Evolutionary conservation across 495 filamentous ascomycete genomes (phyloP).

Genomic region (Penicillium coffeae): DNA sequence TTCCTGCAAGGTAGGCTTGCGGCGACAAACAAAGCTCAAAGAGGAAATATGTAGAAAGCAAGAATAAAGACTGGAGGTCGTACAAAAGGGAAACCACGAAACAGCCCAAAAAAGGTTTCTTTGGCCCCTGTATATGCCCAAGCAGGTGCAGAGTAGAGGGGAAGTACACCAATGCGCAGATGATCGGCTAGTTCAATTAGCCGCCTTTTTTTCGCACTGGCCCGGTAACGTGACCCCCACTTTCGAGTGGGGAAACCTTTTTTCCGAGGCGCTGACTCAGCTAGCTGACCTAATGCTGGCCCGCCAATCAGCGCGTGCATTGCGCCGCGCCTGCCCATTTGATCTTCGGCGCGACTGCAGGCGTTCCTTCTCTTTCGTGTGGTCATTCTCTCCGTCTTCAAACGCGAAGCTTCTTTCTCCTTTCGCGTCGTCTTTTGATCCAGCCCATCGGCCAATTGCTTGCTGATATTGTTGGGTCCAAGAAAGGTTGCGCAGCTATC

Average conservation of each 20-base stretch:
- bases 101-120: neutral
- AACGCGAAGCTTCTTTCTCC: neutral
- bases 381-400: constrained; percentile 4
- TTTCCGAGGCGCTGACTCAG: constrained; percentile 36
- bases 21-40: constrained; percentile 1
- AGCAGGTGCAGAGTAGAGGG: constrained; percentile 1
- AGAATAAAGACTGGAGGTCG: neutral
- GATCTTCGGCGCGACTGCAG: constrained; percentile 32
- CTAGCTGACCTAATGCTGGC: neutral
- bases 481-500: neutral
- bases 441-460: neutral
- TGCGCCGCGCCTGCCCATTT: constrained; percentile 28
- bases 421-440: constrained; percentile 1
- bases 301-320: constrained; percentile 38
- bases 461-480: no score
- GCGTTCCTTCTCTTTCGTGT: constrained; percentile 15
- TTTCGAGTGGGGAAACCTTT: constrained; percentile 25
- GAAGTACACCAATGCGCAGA: constrained; percentile 2
- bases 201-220: constrained; percentile 24
- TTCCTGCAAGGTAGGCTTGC: neutral
- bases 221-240: constrained; percentile 43
- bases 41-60: neutral
- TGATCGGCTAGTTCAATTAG: constrained; percentile 1
- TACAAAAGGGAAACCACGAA: neutral
- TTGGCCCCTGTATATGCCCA: neutral